These are phyloP conservation scores for Lactarius sanguifluus DNA, from an alignment of 768 basidiomycete species.

Conservation along the genomic window DNA sequence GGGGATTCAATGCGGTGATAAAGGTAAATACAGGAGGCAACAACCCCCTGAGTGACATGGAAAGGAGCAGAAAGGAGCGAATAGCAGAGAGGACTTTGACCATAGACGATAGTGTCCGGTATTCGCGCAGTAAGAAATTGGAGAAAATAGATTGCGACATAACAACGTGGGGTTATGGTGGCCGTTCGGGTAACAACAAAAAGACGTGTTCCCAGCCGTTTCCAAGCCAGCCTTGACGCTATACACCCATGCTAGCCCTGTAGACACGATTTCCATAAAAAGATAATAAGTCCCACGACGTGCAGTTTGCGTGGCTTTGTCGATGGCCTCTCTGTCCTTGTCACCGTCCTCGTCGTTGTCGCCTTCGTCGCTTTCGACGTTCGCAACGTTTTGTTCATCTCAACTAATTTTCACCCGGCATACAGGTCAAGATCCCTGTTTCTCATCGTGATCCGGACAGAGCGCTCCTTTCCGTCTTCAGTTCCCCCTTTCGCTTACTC, in stretches of 20 bases:
- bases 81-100: not conserved
- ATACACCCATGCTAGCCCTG: no score
- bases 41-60: slow-evolving; percentile 4
- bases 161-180: not conserved
- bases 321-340: not conserved
- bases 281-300: slow-evolving; percentile 12
- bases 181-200: not conserved
- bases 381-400: slow-evolving; percentile 5
- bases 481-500: slow-evolving; percentile 5
- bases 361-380: not conserved
- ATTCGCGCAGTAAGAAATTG: not conserved
- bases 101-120: not conserved
- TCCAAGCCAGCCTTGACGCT: not conserved
- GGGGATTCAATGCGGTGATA: slow-evolving; percentile 8
- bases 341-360: not conserved
- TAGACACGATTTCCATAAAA: not conserved
- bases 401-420: slow-evolving; percentile 8
- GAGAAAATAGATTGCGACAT: not conserved
- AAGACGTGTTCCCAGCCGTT: not conserved
- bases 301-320: not conserved
- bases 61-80: not conserved
- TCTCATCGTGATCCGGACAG: slow-evolving; percentile 23
- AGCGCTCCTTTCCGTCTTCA: slow-evolving; percentile 7
- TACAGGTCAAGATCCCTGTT: slow-evolving; percentile 9
- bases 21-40: not conserved